These are phyloP conservation scores for Lanmaoa rubissima DNA, from an alignment of 768 basidiomycete genomes.

Conservation along the genomic window DNA sequence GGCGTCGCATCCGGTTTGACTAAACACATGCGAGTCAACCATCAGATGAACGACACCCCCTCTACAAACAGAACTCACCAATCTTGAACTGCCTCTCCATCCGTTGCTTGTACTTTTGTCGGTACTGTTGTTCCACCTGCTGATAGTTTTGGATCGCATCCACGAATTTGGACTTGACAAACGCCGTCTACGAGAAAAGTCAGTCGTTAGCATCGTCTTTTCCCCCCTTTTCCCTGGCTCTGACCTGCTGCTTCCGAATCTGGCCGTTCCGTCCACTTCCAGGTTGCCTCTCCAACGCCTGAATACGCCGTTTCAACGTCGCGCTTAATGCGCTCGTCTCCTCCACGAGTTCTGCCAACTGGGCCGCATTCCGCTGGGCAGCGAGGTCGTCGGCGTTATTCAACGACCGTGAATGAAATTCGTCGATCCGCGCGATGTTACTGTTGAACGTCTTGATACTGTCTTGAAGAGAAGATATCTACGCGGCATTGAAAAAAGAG, in stretches of 20 bases:
- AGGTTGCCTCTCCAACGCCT: constrained; percentile 65
- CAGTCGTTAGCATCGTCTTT: constrained; percentile 18
- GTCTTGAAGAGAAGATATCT: constrained; percentile 81
- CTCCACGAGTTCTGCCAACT: constrained; percentile 66
- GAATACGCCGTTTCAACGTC: constrained; percentile 68
- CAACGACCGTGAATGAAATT: constrained; percentile 71
- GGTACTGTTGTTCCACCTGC: constrained; percentile 76
- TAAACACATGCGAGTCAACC: constrained; percentile 25
- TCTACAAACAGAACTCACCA: constrained; percentile 41
- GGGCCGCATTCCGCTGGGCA: constrained; percentile 55
- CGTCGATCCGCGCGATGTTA: constrained; percentile 66
- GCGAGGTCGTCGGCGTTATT: constrained; percentile 73
- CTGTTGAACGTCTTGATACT: constrained; percentile 62
- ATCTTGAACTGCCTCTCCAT: constrained; percentile 89
- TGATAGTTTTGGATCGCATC: constrained; percentile 87
- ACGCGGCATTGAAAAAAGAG: neutral
- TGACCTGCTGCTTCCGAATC: constrained; percentile 76
- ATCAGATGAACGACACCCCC: neutral
- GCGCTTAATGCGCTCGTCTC: constrained; percentile 71
- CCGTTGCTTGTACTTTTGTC: constrained; percentile 74
- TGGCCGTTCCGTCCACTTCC: constrained; percentile 64
- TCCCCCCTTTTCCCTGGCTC: neutral
- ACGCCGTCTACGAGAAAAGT: constrained; percentile 42
- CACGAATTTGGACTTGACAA: constrained; percentile 75
- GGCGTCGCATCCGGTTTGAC: constrained; percentile 93